Evolutionary conservation across 108 stramenopile genomes (phyloP).

Genomic region (Fragilariopsis cylindrus): DNA sequence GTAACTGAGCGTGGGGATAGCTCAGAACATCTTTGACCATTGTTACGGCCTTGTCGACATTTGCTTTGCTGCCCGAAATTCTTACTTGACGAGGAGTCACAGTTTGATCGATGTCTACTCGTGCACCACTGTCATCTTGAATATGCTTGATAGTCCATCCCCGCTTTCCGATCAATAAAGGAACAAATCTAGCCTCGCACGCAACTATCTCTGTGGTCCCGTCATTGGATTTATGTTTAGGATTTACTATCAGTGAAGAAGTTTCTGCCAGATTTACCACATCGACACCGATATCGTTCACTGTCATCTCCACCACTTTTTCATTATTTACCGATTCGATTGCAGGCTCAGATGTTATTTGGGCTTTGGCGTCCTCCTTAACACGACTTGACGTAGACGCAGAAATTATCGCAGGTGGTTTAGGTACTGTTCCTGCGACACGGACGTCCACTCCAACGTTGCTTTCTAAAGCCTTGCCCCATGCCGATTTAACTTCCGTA

Average conservation of each 20-base stretch:
- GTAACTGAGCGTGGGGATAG: conserved; percentile 72
- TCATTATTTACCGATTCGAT: no score
- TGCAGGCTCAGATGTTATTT: neutral
- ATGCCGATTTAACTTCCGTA: conserved; percentile 13
- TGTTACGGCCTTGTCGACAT: conserved; percentile 69
- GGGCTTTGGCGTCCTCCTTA: neutral
- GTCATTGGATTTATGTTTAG: neutral
- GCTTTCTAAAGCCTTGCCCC: neutral
- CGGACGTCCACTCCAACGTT: neutral
- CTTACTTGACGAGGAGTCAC: conserved; percentile 75
- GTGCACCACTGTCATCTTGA: conserved; percentile 81
- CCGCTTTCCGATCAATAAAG: conserved; percentile 80
- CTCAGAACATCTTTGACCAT: conserved; percentile 82
- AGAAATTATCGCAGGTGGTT: conserved; percentile 10
- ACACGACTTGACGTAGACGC: neutral
- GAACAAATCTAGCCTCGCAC: conserved; percentile 83
- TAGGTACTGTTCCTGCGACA: neutral
- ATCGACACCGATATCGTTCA: neutral
- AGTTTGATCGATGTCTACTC: conserved; percentile 83
- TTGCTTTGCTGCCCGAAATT: conserved; percentile 60
- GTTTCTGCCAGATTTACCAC: neutral
- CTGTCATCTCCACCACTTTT: neutral
- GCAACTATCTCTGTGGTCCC: conserved; percentile 30
- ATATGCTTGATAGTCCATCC: conserved; percentile 90
- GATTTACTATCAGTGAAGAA: conserved; percentile 6